Evolutionary conservation across 1,284 basidiomycete genomes (phyloP).

Genomic region (Melanopsichium pennsylvanicum): DNA sequence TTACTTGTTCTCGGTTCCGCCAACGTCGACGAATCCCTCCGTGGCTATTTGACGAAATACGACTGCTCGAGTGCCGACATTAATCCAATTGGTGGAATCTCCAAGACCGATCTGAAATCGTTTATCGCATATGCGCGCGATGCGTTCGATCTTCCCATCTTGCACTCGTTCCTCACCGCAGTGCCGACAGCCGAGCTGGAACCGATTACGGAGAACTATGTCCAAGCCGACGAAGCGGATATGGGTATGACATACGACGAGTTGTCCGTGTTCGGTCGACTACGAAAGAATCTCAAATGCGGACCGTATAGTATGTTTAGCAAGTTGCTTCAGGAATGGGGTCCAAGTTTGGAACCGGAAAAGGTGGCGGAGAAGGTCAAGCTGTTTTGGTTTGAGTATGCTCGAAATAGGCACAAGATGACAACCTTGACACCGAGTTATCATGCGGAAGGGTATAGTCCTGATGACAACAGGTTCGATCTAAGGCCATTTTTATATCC

Average conservation of each 20-base stretch:
- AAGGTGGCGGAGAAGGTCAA: conserved; percentile 98
- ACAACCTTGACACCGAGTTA: conserved; percentile 96
- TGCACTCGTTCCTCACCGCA: conserved; percentile 83
- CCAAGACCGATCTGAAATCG: conserved; percentile 94
- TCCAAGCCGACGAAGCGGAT: conserved; percentile 95
- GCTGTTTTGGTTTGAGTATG: conserved; percentile 95
- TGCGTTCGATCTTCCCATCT: conserved; percentile 83
- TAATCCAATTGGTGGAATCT: conserved; percentile 97
- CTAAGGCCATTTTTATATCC: conserved; percentile 95
- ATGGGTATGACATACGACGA: conserved; percentile 98
- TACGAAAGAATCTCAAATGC: conserved; percentile 95
- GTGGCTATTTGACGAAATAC: conserved; percentile 97
- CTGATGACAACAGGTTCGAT: conserved; percentile 97
- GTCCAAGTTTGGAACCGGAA: conserved; percentile 64
- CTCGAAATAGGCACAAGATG: conserved; percentile 98
- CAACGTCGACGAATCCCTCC: conserved; percentile 96
- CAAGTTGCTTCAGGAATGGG: conserved; percentile 93
- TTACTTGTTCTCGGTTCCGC: conserved; percentile 93
- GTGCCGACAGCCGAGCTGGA: conserved; percentile 95
- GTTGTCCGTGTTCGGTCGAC: conserved; percentile 86
- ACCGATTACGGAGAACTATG: conserved; percentile 89
- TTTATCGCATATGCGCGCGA: conserved; percentile 86
- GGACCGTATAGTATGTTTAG: conserved; percentile 97
- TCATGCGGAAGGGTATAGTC: conserved; percentile 87
- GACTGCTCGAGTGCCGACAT: conserved; percentile 84